Percentiles rank a stretch among this genome's conserved stretches.
phyloP scores from a whole-genome alignment of 73 alveolate species.

The Paramecium biaurelia region DNA sequence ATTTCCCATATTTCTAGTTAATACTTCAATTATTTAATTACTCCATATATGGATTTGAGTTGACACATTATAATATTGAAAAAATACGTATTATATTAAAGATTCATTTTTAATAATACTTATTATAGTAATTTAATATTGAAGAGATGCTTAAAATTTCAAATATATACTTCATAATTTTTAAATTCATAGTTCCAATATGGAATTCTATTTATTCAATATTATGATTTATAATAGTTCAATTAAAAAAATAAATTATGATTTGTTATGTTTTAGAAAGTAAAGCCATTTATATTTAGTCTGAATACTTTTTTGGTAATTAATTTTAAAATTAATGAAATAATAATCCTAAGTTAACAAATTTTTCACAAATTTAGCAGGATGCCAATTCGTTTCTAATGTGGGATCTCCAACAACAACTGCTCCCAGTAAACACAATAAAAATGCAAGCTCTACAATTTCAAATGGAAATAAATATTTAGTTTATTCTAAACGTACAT shows the following conservation, averaged over 20 bases:
- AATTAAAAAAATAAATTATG: neutral
- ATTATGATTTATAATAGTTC: neutral
- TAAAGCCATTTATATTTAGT: neutral
- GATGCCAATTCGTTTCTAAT: neutral
- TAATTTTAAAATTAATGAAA: neutral
- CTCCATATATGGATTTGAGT: neutral
- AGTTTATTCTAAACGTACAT: neutral
- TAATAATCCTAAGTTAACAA: conserved; percentile 8
- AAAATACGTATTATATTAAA: neutral
- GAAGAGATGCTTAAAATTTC: neutral
- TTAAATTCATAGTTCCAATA: neutral
- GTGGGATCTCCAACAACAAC: neutral
- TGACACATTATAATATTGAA: neutral
- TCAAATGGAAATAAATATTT: neutral
- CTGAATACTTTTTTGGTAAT: neutral
- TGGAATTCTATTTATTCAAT: neutral
- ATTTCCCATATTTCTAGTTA: neutral
- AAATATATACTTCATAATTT: neutral
- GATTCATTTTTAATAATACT: neutral
- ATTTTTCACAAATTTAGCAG: conserved; percentile 11
- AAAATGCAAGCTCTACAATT: neutral
- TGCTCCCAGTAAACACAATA: neutral
- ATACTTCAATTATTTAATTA: neutral
- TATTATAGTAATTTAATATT: neutral
- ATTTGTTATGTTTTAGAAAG: neutral